phyloP scores from a whole-genome alignment of 2,329 filamentous ascomycete genomes.

The Cryphonectria naterciae region DNA sequence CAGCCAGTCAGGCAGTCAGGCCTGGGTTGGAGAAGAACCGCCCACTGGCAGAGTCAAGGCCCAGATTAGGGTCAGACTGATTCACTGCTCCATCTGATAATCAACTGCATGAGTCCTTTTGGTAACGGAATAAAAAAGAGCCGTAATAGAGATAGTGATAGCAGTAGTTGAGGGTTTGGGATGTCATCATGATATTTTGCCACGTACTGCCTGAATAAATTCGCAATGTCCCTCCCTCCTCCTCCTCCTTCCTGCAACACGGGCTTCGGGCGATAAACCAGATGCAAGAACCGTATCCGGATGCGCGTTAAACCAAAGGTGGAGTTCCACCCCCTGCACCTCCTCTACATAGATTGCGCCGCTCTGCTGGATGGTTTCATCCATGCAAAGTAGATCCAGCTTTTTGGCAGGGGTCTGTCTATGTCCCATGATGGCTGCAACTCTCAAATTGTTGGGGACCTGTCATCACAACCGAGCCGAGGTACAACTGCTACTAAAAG shows the following conservation, averaged over 20 bases:
- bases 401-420: not conserved
- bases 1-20: not conserved
- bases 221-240: not conserved
- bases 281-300: not conserved
- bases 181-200: not conserved
- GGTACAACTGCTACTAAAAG: not conserved
- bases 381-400: constrained; percentile 2
- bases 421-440: not conserved
- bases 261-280: constrained; percentile 1
- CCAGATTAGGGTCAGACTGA: not conserved
- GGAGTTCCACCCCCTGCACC: constrained; percentile 1
- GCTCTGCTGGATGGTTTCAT: not conserved
- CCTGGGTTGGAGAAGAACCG: not conserved
- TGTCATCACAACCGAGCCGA: not conserved
- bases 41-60: not conserved
- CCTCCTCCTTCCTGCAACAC: not conserved
- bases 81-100: constrained; percentile 2
- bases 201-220: not conserved
- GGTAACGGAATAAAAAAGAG: not conserved
- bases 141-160: not conserved
- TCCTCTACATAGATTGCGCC: not conserved
- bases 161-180: not conserved
- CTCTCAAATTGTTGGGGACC: constrained; percentile 2
- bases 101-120: not conserved
- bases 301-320: not conserved